Evolutionary conservation across 1,284 basidiomycete species (phyloP), one percentile per base, ranked within the genome.

Genomic region (Earliella scabrosa): DNA sequence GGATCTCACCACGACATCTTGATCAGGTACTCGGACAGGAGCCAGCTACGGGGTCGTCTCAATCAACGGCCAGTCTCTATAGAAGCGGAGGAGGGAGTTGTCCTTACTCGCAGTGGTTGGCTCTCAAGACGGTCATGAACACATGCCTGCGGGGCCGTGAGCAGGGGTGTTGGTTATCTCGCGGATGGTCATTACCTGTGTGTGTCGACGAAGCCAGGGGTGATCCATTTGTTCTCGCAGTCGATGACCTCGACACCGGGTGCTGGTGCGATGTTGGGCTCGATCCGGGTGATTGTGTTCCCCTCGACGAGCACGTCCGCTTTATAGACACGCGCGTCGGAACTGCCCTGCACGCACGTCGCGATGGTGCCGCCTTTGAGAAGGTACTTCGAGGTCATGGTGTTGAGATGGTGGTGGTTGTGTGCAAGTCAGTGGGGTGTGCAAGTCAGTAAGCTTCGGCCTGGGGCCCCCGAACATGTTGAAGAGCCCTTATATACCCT

Each of bases 171-270:
- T 24, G 27, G 3, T 9, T 18, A 8, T 24, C 2, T 36, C 14
- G 7, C 11, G 6, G 27, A 18, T 3, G 20, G 13, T 26, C 20
- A 63, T 11, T 35, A 71, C 71, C 71, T 59, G 51, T 72, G 71
- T 1, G 70, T 72, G 50, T 72, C 71, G 27, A 72, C 61, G 47
- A 70, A 66, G 1, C 71, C 71, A 16, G 71, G 71, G 0, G 68
- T 65, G 13, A 71, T 66, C 71, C 71, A 72, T 59, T 70, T 71
- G 50, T 64, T 61, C n/a, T 50, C 44, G 54, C 68, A 70, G 54
- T 71, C 63, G 45, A 72, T 59, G 26, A 71, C 63, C 36, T 70
- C 60, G 7, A 66, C 63, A 23, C 60, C 61, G 5, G 62, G n/a
- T 18, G 21, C 61, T 5, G 59, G 63, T 7, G 45, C 29, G 26